Base-by-base conservation (phyloP, 768 basidiomycete species). In the Crassisporium funariophilum region DNA sequence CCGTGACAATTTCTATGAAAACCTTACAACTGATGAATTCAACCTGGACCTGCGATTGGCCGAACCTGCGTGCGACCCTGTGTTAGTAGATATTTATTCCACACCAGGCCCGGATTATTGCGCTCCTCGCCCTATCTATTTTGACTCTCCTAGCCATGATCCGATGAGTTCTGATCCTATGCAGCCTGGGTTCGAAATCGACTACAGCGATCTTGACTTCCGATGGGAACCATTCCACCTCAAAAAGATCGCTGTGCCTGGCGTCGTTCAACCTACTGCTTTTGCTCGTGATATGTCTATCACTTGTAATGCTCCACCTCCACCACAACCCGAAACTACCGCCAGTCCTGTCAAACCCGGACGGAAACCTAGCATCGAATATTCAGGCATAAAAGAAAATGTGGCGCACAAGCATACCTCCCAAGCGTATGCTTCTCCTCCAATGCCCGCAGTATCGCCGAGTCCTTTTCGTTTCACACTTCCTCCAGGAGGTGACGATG, bases 171-270 rank as follows among this genome's bases (percentile, higher is more conserved):
- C 72, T 53, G 63, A 63, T 43, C 51, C 66, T 22, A 60, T 72
- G 19, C 40, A 54, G 16, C 45, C 50, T 35, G 57, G 57, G 38
- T 74, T 69, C 50, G 65, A 67, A 20, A 54, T 78, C 33, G 69
- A 75, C 49, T 61, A 70, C 29, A 60, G 66, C 5, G 55, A 57
- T 4, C 62, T 84, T 7, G 78, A 78, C 54, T 86, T 85, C 53
- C 71, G 58, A 41, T 85, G 84, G 83, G 61, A 66, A 36, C 75
- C 76, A 7, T 86, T 84, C 53, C 57, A 74, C 44, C 60, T 68
- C 39, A 67, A 68, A 36, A 44, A 43, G 22, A 34, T 60, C 37
- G 16, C 53, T 49, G 47, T 52, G 19, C 52, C 36, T 35, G 29
- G 24, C 27, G 24, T 63, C 44, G 31, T 61, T 13, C 46, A 54